Evolutionary conservation across 768 basidiomycete genomes (phyloP), one percentile per base, ranked within the genome.

Genomic region (Pleurotus platypus): DNA sequence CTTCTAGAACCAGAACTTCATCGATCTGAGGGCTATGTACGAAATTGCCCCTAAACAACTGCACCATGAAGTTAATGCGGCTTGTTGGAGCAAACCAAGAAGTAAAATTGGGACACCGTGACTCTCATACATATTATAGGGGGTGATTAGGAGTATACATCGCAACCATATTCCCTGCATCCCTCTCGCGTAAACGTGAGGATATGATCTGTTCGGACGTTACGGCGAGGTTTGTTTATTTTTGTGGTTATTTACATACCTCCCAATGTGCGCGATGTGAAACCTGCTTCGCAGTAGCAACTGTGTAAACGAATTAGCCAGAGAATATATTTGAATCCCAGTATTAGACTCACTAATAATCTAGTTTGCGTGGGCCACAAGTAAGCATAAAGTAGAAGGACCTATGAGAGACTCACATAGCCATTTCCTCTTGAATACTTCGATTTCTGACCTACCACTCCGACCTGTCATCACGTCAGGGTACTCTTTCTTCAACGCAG

Each of bases 391-490:
- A 46, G 24, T 30, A 46, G 57, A 20, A n/a, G 39, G 8, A 48
- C 22, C 58, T 7, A 42, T 42, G 22, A 48, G 48, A 13, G 7
- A 75, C 82, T 69, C 62, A 86, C 84, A 89, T 64, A 83, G 78
- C 86, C 87, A 88, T 67, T 88, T 89, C 57, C 87, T 69, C 65
- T 80, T 81, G 70, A 92, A 92, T 26, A 90, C 84, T 63, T 87
- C 85, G 46, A 88, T 78, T 65, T 88, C 89, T 49, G 76, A 72
- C 42, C 66, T 70, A 8, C 76, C 79, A 20, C 70, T 62, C 11
- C 63, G 63, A 9, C 75, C 72, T 46, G 69, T 70, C 74, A 83
- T 82, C 57, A 83, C 75, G 15, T 78, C 77, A 0, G 83, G 84
- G 61, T 88, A 82, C 63, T 89, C 84, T 15, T 72, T 70, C 63